Conservation (phyloP, 148 eudicot species). For the Nepenthes mirabilis region DNA sequence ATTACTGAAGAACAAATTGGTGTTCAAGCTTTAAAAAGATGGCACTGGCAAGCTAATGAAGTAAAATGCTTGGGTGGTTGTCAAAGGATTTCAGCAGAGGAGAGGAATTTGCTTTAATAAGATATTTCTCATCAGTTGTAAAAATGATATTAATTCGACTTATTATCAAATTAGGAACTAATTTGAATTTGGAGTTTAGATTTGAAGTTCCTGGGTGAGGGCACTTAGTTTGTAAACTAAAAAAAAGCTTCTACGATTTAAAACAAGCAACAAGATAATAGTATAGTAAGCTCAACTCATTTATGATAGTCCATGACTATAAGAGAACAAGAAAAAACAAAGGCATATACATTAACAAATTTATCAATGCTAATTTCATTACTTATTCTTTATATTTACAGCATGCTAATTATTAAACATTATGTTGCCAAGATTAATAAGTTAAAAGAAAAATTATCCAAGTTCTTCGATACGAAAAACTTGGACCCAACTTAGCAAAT, state of each 20-base stretch:
- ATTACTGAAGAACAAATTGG: slow-evolving; percentile 15
- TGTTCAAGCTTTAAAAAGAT: slow-evolving; percentile 3
- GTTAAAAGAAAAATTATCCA: not conserved
- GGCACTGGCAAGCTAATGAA: not conserved
- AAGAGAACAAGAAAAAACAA: not conserved
- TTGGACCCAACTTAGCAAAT: no score
- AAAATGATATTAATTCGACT: slow-evolving; percentile 10
- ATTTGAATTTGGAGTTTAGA: slow-evolving; percentile 6
- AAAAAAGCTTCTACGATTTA: slow-evolving; percentile 8
- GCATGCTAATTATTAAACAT: slow-evolving; percentile 8
- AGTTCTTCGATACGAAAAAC: no score
- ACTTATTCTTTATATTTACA: slow-evolving; percentile 10
- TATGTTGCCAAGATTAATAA: not conserved
- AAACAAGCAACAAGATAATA: slow-evolving; percentile 7
- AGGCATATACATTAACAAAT: slow-evolving; percentile 4
- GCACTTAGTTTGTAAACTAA: not conserved
- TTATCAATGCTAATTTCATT: slow-evolving; percentile 1
- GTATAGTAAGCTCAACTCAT: slow-evolving; percentile 8
- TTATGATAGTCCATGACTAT: slow-evolving; percentile 1
- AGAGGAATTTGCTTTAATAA: slow-evolving; percentile 10
- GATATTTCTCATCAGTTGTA: not conserved
- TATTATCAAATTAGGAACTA: not conserved
- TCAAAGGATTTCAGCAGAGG: slow-evolving; percentile 11
- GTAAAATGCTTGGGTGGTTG: slow-evolving; percentile 13
- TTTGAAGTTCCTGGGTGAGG: slow-evolving; percentile 5